Percentiles rank a stretch among this genome's conserved stretches.
Evolutionary conservation across 2,329 filamentous ascomycete genomes (phyloP).

Genomic region (Aspergillus versicolor): DNA sequence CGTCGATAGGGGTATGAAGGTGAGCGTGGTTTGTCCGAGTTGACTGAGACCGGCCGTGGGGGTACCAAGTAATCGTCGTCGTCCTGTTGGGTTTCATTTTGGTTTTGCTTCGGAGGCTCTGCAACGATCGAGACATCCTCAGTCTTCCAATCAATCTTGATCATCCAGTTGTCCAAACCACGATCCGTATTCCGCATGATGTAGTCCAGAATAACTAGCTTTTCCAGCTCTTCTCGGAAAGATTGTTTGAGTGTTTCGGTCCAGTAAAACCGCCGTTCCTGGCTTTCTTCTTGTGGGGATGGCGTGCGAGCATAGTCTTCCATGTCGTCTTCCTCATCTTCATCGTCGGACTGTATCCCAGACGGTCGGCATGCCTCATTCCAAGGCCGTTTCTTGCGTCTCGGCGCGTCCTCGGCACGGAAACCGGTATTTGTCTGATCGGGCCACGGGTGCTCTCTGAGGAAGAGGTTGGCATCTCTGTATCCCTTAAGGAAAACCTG

Average conservation of each 20-base stretch:
- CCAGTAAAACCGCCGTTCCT: conserved; percentile 69
- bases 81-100: conserved; percentile 43
- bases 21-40: conserved; percentile 39
- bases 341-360: conserved; percentile 58
- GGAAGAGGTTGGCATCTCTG: conserved; percentile 93
- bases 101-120: conserved; percentile 71
- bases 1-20: conserved; percentile 67
- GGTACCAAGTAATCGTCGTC: conserved; percentile 49
- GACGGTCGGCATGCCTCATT: conserved; percentile 76
- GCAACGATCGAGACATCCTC: conserved; percentile 82
- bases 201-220: conserved; percentile 95
- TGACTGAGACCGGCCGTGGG: conserved; percentile 62
- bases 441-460: conserved; percentile 95
- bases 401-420: conserved; percentile 65
- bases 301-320: conserved; percentile 41
- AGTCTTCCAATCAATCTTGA: conserved; percentile 84
- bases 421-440: conserved; percentile 76
- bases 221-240: conserved; percentile 93
- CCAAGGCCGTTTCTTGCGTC: conserved; percentile 71
- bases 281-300: conserved; percentile 46
- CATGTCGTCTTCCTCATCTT: conserved; percentile 56
- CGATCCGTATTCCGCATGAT: conserved; percentile 99
- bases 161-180: conserved; percentile 99
- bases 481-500: conserved; percentile 96
- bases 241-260: conserved; percentile 84